phyloP scores from a whole-genome alignment of 345 rosid species.

The Eutrema yunnanense region DNA sequence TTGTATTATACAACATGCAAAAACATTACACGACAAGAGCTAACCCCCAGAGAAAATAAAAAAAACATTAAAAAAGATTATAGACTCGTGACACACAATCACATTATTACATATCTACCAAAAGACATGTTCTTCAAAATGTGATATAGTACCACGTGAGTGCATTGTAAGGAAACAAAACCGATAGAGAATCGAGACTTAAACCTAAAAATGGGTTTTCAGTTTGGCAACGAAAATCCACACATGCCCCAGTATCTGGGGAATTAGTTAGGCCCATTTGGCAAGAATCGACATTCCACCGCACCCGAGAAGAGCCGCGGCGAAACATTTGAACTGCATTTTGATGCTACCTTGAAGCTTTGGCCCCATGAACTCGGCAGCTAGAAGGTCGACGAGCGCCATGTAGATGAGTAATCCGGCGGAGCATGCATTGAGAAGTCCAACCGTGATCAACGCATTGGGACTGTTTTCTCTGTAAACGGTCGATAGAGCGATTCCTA shows the following conservation, averaged over 20 bases:
- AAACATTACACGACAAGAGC: conserved; percentile 12
- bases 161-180: neutral
- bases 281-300: conserved; percentile 75
- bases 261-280: conserved; percentile 55
- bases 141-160: neutral
- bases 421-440: conserved; percentile 63
- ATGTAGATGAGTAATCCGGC: conserved; percentile 70
- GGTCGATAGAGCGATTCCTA: conserved; percentile 54
- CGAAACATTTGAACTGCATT: conserved; percentile 50
- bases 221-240: conserved; percentile 7
- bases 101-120: conserved; percentile 9
- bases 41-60: neutral
- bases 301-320: conserved; percentile 56
- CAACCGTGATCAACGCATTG: conserved; percentile 49
- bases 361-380: conserved; percentile 64
- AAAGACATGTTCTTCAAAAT: neutral
- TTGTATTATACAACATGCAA: neutral
- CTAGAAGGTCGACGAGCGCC: conserved; percentile 75
- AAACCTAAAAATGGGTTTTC: conserved; percentile 11
- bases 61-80: neutral
- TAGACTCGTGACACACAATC: neutral
- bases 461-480: conserved; percentile 55
- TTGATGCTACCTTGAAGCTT: conserved; percentile 62
- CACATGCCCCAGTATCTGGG: neutral
- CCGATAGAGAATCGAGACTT: conserved; percentile 8